Percentiles rank a stretch among this genome's conserved stretches.
phyloP scores from a whole-genome alignment of 306 rosid species.

The Ammopiptanthus mongolicus region DNA sequence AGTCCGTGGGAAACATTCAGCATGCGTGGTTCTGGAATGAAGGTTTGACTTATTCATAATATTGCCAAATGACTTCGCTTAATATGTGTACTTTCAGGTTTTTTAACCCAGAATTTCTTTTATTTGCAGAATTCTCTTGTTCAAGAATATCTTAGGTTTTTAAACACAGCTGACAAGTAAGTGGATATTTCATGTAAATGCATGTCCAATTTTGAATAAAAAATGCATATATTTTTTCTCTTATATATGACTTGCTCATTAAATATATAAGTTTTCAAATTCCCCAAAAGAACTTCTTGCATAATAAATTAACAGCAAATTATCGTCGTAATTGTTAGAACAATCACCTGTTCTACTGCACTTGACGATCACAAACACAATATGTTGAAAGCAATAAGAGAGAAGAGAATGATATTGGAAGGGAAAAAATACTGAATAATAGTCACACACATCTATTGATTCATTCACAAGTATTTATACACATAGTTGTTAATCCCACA shows the following conservation, averaged over 20 bases:
- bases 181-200: conserved; percentile 1
- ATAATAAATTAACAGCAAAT: neutral
- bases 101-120: neutral
- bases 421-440: too few relatives aligned
- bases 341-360: too few relatives aligned
- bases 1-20: conserved; percentile 76
- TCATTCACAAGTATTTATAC: too few relatives aligned
- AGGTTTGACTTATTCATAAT: conserved; percentile 43
- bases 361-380: too few relatives aligned
- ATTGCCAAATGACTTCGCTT: neutral
- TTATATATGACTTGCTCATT: neutral
- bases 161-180: conserved; percentile 84
- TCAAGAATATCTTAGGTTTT: conserved; percentile 50
- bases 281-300: neutral
- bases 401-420: too few relatives aligned
- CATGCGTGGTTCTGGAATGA: conserved; percentile 47
- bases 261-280: neutral
- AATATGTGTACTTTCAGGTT: neutral
- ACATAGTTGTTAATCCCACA: too few relatives aligned
- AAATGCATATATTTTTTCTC: neutral
- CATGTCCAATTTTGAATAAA: neutral
- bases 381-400: too few relatives aligned
- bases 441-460: too few relatives aligned
- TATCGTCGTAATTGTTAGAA: too few relatives aligned
- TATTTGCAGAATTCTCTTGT: conserved; percentile 56